These are phyloP conservation scores for Trichoderma citrinoviride DNA, from an alignment of 2,329 filamentous ascomycete species.

Conservation along the genomic window DNA sequence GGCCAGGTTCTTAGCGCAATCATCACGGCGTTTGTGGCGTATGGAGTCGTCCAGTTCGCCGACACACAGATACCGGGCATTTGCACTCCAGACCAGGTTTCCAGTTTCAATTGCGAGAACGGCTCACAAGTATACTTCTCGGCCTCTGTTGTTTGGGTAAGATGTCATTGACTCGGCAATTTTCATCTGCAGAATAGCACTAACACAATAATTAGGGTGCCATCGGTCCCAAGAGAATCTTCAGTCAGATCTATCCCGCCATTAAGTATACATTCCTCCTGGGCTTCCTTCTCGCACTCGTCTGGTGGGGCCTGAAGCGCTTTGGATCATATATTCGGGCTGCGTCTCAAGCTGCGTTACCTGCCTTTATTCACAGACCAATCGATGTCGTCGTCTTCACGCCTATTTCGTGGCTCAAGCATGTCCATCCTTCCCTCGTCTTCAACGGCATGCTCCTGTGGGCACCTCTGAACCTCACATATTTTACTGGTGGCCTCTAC, in stretches of 20 bases:
- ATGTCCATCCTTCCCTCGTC: constrained; percentile 42
- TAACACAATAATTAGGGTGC: constrained; percentile 24
- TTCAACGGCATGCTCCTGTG: constrained; percentile 39
- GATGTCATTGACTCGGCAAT: background rate
- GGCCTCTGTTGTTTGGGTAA: constrained; percentile 34
- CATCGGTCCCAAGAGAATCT: constrained; percentile 36
- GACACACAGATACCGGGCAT: constrained; percentile 33
- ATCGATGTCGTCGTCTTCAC: constrained; percentile 21
- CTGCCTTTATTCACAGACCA: background rate
- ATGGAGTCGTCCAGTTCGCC: constrained; percentile 41
- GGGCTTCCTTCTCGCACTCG: constrained; percentile 37
- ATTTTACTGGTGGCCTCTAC: constrained; percentile 43
- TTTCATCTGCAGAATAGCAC: background rate
- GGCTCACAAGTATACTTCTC: constrained; percentile 36
- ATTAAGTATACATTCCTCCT: constrained; percentile 46
- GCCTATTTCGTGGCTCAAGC: constrained; percentile 32
- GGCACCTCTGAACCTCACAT: constrained; percentile 44
- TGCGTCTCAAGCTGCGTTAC: constrained; percentile 5
- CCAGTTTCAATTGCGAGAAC: constrained; percentile 34
- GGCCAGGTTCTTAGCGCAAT: constrained; percentile 46
- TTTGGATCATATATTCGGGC: constrained; percentile 43
- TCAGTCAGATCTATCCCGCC: constrained; percentile 42
- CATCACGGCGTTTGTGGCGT: constrained; percentile 40
- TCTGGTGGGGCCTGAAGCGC: constrained; percentile 62
- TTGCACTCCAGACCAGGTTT: constrained; percentile 32